phyloP scores from a whole-genome alignment of 768 basidiomycete genomes.

The Boletellus emodensis region DNA sequence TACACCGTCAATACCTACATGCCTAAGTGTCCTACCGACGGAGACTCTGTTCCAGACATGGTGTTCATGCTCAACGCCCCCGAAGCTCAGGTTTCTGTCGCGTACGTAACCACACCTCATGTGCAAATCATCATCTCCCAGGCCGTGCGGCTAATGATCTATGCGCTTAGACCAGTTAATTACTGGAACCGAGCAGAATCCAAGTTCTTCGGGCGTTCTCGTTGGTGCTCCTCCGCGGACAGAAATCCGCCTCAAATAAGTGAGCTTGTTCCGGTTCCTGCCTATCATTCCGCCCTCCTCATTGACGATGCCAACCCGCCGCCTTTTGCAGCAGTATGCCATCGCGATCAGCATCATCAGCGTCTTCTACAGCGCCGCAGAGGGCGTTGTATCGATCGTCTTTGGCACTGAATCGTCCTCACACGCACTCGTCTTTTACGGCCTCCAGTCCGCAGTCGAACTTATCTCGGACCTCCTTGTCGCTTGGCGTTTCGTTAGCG shows the following conservation, averaged over 20 bases:
- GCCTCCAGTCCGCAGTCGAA: slow-evolving; percentile 46
- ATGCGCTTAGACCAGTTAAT: neutral
- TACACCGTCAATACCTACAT: too few species aligned
- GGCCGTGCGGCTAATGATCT: neutral
- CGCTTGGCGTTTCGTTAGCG: slow-evolving; percentile 40
- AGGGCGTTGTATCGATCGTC: slow-evolving; percentile 41
- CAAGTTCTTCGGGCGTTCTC: neutral
- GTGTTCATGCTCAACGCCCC: neutral
- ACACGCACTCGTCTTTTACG: slow-evolving; percentile 44
- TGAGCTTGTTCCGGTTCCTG: neutral
- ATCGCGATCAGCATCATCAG: slow-evolving; percentile 41
- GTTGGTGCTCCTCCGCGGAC: neutral
- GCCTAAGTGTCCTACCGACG: too few species aligned
- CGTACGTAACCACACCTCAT: neutral
- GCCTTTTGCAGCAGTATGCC: slow-evolving; percentile 33
- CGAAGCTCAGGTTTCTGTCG: neutral
- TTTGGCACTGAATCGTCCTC: slow-evolving; percentile 45
- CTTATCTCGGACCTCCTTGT: slow-evolving; percentile 43
- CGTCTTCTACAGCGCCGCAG: slow-evolving; percentile 37
- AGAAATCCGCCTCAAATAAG: neutral
- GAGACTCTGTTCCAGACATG: too few species aligned
- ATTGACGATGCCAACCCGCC: slow-evolving; percentile 16
- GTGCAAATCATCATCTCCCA: neutral
- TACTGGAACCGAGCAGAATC: neutral
- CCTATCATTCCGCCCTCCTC: neutral